Conservation (phyloP, 2,329 filamentous ascomycete genomes). For the Fonsecaea nubica region DNA sequence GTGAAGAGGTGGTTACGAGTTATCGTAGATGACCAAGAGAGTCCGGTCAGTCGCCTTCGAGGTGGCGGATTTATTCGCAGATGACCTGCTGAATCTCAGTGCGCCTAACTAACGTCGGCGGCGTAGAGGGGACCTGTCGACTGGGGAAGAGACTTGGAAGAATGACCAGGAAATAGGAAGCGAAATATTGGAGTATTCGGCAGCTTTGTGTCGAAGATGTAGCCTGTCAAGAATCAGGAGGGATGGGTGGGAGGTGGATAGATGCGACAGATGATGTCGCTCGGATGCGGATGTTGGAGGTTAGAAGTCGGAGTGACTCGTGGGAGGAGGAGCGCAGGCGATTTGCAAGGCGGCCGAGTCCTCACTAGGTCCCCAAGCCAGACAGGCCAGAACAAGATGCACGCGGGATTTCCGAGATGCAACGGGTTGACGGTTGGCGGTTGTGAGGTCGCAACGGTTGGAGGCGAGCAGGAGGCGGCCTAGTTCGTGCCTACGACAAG, state of each 20-base stretch:
- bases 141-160: background rate
- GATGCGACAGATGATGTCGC: slow-evolving; percentile 33
- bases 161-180: background rate
- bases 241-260: slow-evolving; percentile 7
- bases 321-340: background rate
- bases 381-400: background rate
- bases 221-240: background rate
- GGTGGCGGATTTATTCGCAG: slow-evolving; percentile 15
- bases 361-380: background rate
- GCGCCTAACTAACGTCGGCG: slow-evolving; percentile 7
- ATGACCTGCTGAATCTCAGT: slow-evolving; percentile 9
- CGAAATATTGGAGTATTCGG: background rate
- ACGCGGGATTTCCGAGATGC: background rate
- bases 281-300: slow-evolving; percentile 19
- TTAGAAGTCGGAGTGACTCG: slow-evolving; percentile 4
- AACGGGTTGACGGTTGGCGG: background rate
- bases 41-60: background rate
- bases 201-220: background rate
- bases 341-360: background rate
- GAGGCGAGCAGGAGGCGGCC: background rate
- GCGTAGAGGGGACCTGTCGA: background rate
- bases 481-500: background rate
- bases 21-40: slow-evolving; percentile 6
- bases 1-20: background rate
- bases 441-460: background rate